A percentile compares a stretch with the other conserved stretches of the same genome.
These are phyloP conservation scores for Saccharomyces hybrid DNA, from an alignment of 1,139 yeast genomes.

Conservation along the genomic window DNA sequence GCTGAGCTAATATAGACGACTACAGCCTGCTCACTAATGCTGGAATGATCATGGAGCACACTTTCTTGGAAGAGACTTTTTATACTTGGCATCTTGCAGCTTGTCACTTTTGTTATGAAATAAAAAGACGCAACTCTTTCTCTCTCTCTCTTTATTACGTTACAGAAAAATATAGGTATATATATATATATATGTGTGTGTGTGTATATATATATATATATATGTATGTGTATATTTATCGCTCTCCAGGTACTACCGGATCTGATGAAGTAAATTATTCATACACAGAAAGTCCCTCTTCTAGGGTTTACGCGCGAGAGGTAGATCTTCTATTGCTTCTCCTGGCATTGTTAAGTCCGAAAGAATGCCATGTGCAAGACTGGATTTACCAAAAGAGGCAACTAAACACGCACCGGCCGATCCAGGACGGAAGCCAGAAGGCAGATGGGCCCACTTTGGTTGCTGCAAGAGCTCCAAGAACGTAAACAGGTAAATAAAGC, in stretches of 20 bases:
- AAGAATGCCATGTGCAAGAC: conserved; percentile 1
- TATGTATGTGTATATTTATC: neutral
- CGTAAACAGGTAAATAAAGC: neutral
- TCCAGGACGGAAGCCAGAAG: neutral
- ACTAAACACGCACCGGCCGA: neutral
- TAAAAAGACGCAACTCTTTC: no score
- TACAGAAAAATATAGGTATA: neutral
- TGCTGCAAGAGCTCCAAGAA: neutral
- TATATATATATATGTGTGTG: neutral
- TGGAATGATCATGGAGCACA: neutral
- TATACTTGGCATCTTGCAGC: neutral
- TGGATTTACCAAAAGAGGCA: neutral
- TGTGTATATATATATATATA: neutral
- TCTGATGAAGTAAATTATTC: neutral
- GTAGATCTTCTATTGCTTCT: neutral
- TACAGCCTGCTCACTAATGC: neutral
- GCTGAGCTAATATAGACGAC: neutral
- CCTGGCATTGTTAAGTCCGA: neutral
- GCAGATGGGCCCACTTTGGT: neutral
- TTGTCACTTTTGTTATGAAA: no score
- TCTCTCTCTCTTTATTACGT: no score
- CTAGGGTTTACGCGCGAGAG: neutral
- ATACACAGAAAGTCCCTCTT: neutral
- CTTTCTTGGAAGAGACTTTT: neutral
- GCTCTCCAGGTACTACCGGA: neutral